Evolutionary conservation across 1,284 basidiomycete genomes (phyloP), one percentile per base, ranked within the genome.

Genomic region (Boletellus dicymbophilus): DNA sequence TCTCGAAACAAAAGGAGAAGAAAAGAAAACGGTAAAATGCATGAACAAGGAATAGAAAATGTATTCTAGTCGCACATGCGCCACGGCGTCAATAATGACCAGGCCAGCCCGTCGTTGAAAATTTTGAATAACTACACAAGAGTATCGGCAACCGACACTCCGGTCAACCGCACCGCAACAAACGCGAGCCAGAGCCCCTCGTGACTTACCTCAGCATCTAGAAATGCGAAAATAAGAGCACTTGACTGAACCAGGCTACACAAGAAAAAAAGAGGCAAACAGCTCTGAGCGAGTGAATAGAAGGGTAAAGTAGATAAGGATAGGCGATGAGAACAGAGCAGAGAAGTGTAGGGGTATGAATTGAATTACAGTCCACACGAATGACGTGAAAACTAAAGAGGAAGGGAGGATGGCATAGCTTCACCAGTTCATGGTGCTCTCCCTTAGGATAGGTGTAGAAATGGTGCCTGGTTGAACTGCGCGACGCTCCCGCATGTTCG

Each of bases 351-450:
- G 37, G 60, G 61, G 57, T 65, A 60, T 62, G 43, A 22, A 23
- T n/a, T n/a, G 31, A 46, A 46, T 28, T 31, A 4, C 20, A 18
- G 56, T 63, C 51, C 58, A 33, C 58, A 33, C 34, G 15, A 30
- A 33, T 33, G 34, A 41, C 16, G 39, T 46, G 23, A 38, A 40
- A 23, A 7, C 30, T 5, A 15, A 15, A 22, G 20, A 13, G 31
- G 41, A n/a, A 21, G 22, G 21, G 27, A 37, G 30, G 25, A 42
- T 18, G 4, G 25, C 9, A 7, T 33, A 10, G 20, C 4, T 48
- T 65, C 71, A 88, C 85, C 84, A 88, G 62, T 87, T 86, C 78
- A 88, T 80, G 58, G 79, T 88, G 65, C 80, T 88, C 69, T 86
- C 82, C 58, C 76, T 72, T 68, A 88, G 63, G 49, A 88, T 78